phyloP scores from a whole-genome alignment of 139 green algal species.

The Trebouxia sp. region DNA sequence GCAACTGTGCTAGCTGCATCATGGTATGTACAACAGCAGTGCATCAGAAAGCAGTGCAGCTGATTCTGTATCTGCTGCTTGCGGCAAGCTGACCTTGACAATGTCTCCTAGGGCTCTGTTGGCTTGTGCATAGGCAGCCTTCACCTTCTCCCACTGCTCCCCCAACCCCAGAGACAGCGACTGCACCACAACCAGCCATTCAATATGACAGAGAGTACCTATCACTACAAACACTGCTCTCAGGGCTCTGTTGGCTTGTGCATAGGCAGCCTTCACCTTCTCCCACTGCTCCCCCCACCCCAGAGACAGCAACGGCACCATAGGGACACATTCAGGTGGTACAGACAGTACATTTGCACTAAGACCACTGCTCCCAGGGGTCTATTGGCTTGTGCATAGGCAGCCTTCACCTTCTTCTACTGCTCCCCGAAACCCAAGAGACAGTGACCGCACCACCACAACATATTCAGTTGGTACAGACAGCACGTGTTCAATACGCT shows the following conservation, averaged over 20 bases:
- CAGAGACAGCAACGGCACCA: slow-evolving; percentile 54
- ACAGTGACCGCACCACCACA: slow-evolving; percentile 46
- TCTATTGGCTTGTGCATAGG: slow-evolving; percentile 88
- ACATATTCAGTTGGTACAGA: too few relatives aligned
- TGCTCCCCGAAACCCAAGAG: slow-evolving; percentile 78
- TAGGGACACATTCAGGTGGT: too few relatives aligned
- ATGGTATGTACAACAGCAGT: too few relatives aligned
- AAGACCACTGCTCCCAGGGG: slow-evolving; percentile 83
- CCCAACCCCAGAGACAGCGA: slow-evolving; percentile 75
- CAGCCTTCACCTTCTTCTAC: slow-evolving; percentile 83
- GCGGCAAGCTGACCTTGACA: slow-evolving; percentile 80
- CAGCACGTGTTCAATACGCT: too few relatives aligned
- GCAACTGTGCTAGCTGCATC: too few relatives aligned
- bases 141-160: slow-evolving; percentile 83
- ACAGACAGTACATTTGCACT: too few relatives aligned
- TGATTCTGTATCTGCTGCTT: too few relatives aligned
- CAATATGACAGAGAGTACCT: too few relatives aligned
- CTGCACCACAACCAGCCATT: too few relatives aligned
- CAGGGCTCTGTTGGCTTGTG: slow-evolving; percentile 82
- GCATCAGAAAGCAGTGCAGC: too few relatives aligned
- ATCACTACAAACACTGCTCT: too few relatives aligned
- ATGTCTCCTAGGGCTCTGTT: slow-evolving; percentile 92
- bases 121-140: slow-evolving; percentile 82
- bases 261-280: slow-evolving; percentile 85
- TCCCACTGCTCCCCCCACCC: slow-evolving; percentile 85